Percentiles rank a stretch among this genome's conserved stretches.
Evolutionary conservation across 148 eudicot species (phyloP).

Genomic region (Rhododendron ferrugineum): DNA sequence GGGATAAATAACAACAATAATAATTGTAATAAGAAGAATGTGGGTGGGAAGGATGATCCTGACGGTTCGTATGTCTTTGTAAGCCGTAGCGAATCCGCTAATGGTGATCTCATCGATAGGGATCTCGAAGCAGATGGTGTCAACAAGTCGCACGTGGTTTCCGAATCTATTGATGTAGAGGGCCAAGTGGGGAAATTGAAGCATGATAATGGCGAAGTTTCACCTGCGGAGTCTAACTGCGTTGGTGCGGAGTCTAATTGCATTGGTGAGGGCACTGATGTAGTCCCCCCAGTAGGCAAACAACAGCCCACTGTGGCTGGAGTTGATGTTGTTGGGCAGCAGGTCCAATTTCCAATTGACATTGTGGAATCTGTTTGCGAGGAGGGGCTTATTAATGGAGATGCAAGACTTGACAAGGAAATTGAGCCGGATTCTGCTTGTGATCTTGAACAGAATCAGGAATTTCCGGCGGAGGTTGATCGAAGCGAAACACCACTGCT

Average conservation of each 20-base stretch:
- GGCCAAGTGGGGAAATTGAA: constrained; percentile 9
- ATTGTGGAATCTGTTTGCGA: not conserved
- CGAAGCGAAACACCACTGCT: constrained; percentile 6
- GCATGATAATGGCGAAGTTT: not conserved
- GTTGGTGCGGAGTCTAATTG: not conserved
- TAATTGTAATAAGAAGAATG: not conserved
- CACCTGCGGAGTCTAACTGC: not conserved
- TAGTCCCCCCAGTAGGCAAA: not conserved
- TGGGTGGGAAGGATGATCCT: constrained; percentile 29
- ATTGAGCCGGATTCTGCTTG: constrained; percentile 6
- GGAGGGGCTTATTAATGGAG: constrained; percentile 11
- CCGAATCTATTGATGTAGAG: constrained; percentile 1
- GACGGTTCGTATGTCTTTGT: constrained; percentile 42
- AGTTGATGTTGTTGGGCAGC: not conserved
- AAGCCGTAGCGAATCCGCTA: constrained; percentile 23
- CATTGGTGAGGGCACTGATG: not conserved
- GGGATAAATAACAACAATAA: constrained; percentile 12
- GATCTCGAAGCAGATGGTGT: not conserved
- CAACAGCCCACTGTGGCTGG: not conserved
- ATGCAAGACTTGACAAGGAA: constrained; percentile 21
- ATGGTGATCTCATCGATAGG: constrained; percentile 27
- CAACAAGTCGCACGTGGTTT: not conserved
- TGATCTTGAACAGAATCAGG: constrained; percentile 5
- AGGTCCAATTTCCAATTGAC: constrained; percentile 8
- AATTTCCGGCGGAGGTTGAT: constrained; percentile 1